phyloP scores from a whole-genome alignment of 768 basidiomycete species.

The Sporobolomyces phaffii region DNA sequence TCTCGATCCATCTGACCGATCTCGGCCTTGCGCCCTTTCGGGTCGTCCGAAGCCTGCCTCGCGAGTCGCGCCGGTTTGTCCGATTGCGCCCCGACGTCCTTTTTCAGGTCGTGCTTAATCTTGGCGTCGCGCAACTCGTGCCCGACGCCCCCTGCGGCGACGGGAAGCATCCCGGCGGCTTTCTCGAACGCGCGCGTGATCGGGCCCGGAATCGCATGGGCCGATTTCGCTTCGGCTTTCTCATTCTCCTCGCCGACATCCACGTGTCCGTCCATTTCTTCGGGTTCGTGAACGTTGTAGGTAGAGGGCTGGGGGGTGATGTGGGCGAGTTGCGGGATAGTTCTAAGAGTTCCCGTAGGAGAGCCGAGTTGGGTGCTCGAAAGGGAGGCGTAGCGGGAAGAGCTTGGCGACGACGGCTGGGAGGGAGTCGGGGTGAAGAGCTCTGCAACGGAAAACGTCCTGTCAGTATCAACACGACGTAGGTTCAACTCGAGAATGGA shows the following conservation, averaged over 20 bases:
- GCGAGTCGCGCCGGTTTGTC: not conserved
- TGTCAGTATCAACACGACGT: no score
- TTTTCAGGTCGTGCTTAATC: conserved; percentile 12
- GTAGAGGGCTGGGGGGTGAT: not conserved
- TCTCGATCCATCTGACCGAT: not conserved
- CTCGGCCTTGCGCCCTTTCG: conserved; percentile 19
- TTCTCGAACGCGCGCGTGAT: conserved; percentile 15
- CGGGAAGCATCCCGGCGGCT: not conserved
- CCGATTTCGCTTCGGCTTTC: conserved; percentile 4
- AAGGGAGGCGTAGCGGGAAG: conserved; percentile 34
- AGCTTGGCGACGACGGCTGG: conserved; percentile 29
- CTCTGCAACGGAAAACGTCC: not conserved
- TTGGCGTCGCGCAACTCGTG: conserved; percentile 19
- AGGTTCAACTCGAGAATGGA: not conserved
- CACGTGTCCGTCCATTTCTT: not conserved
- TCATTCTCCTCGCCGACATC: not conserved
- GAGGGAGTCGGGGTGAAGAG: conserved; percentile 11
- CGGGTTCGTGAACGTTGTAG: not conserved
- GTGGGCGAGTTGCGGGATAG: conserved; percentile 34
- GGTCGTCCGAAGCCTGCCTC: conserved; percentile 7
- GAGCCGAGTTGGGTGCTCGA: conserved; percentile 22
- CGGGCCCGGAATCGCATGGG: conserved; percentile 8
- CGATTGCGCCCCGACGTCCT: not conserved
- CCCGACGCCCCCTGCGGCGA: not conserved
- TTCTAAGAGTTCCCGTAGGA: conserved; percentile 40